Evolutionary conservation across 768 basidiomycete genomes (phyloP), one percentile per base, ranked within the genome.

Genomic region (Pholiota conissans): DNA sequence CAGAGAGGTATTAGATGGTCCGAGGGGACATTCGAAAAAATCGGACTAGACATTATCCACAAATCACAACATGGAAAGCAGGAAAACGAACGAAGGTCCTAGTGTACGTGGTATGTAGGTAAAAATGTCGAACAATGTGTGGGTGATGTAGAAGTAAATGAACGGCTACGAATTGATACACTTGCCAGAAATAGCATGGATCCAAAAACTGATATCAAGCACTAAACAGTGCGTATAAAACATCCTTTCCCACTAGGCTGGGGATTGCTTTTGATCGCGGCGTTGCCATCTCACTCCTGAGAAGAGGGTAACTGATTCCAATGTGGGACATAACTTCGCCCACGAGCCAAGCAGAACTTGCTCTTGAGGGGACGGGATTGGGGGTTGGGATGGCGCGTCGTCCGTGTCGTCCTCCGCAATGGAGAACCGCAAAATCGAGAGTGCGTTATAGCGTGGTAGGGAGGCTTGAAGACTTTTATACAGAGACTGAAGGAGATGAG

Each of bases 401-500:
- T 55, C 42, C 16, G 37, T 24, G 20, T 57, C 59, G 32, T 54
- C 35, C 56, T 58, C 30, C 55, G 50, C 16, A 46, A 60, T 22
- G 32, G 60, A 62, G 49, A 77, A 62, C 10, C 55, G 57, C 13
- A 80, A 64, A 8, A 61, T 62, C 3, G 68, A 65, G n/a, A 80
- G 73, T 7, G 67, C 61, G 40, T 68, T 64, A 59, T 77, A 80
- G 45, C 77, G 73, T 10, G 77, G 71, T 9, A 81, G 60, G 1
- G 76, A 71, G 13, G 71, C 56, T 34, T 74, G 71, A 1, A 79
- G 67, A 34, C 72, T 73, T 58, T 76, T 78, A 61, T 78, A 78
- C 3, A 79, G 55, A 20, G 69, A 65, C 75, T 78, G 57, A 59
- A 5, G 49, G n/a, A n/a, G n/a, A n/a, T n/a, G n/a, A n/a, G n/a